Base-by-base conservation (phyloP, 305 asterid genomes). In the Fraxinus platypoda region DNA sequence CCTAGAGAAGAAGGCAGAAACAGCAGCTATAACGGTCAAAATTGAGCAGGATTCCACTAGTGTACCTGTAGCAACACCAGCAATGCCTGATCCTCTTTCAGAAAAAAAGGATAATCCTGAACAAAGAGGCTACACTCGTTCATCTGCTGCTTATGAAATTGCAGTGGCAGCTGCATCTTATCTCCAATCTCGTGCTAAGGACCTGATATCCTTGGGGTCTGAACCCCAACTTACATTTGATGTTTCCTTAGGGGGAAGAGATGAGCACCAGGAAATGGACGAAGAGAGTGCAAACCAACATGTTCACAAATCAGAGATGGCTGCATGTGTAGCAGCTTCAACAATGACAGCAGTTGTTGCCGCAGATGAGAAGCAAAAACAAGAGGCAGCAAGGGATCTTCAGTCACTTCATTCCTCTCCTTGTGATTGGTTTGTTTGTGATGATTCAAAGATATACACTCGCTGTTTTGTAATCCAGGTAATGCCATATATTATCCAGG, bases 271-370 rank as follows among this genome's bases (percentile, higher is more conserved):
- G 28, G 78, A 74, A n/a, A 85, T 75, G 33, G 87, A 86, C 76
- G 82, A 83, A 21, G 82, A 28, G 54, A 12, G 52, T 30, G 49
- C 74, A 46, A 52, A 84, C 6, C 70, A 83, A 6, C 41, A 81
- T 21, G 80, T 83, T 19, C 43, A 89, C 88, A 88, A 89, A 34
- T 86, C 95, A 2, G 95, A 90, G 89, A 88, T 87, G 94, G 98
- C 97, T 0, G 97, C 97, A 0, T 85, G 87, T 77, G 92, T 92
- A 21, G 97, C 97, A 15, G 94, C 99, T 38, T 92, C 97, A 17
- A 87, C 97, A 31, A 91, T 95, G 94, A 95, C 98, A 21, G 93
- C 99, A 34, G 89, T 95, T 70, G 97, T 95, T 25, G 99, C 97
- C 31, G 98, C 98, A 26, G 92, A 88, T 33, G 95, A 94, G 88